Evolutionary conservation across 192 early-diverging fungal genomes (phyloP), one percentile per base, ranked within the genome.

Genomic region (Backusella westeae): DNA sequence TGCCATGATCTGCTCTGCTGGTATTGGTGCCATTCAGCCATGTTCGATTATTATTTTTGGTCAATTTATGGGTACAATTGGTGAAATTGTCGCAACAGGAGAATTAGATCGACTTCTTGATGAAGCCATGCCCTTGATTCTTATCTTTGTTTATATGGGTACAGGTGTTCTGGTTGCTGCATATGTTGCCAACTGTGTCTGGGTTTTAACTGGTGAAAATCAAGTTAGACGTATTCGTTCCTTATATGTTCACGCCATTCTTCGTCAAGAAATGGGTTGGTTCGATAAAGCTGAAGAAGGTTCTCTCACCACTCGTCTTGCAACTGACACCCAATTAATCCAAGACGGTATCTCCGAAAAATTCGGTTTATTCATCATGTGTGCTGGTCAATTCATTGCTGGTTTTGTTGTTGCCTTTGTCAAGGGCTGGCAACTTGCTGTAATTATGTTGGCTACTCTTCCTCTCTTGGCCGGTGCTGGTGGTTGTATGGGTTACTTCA

Each of bases 291-390:
- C 80, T 15, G 87, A 89, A 71, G 87, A 90, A 32, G 96, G 94
- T 66, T 92, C 93, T 66, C 86, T 98, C 63, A 92, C 94, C 7
- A 93, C 94, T 10, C 90, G 95, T 23, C 89, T 98, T 36, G 90
- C 94, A 39, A 87, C 89, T 53, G 95, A 98, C 53, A 94, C 92
- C 19, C 90, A 91, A 44, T 52, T 95, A 65, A 87, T 95, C 35
- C 94, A 97, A 78, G 96, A 96, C 66, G 95, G 94, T 38, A 91
- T 94, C 15, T 87, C 88, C 26, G 94, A 95, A 76, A 97, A 96
- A 80, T 85, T 94, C 39, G 90, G 92, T 72, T 80, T 92, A 49
- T 83, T 91, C 21, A 72, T 95, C 46, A 86, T 90, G 82, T 86
- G 85, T 63, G 66, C 85, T 15, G 79, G 89, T 3, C 88, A 87